Conservation (phyloP, 106 monocot genomes). For the Dendrobium nobile region DNA sequence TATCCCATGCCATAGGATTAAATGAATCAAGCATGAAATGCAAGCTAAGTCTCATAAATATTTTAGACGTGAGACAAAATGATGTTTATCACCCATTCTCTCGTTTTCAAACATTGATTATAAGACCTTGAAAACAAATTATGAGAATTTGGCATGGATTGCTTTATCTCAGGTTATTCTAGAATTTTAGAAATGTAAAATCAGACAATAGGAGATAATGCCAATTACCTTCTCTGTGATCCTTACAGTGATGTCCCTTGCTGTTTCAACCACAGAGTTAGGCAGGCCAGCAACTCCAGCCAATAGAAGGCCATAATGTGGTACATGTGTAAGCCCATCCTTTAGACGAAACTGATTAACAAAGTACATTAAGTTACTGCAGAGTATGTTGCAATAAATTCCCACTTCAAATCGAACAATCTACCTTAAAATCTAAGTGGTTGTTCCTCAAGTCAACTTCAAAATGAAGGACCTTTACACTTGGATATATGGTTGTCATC, state of each 20-base stretch:
- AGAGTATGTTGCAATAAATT: neutral
- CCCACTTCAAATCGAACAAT: slow-evolving; percentile 2
- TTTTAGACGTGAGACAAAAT: too few species aligned
- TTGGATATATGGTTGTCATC: slow-evolving; percentile 80
- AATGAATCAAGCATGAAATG: too few species aligned
- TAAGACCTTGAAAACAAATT: too few species aligned
- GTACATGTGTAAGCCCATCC: slow-evolving; percentile 68
- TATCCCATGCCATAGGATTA: too few species aligned
- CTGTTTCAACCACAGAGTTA: slow-evolving; percentile 70
- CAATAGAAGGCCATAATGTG: slow-evolving; percentile 91
- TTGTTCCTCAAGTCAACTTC: slow-evolving; percentile 88
- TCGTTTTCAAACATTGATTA: too few species aligned
- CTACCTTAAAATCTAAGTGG: slow-evolving; percentile 90
- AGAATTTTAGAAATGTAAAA: neutral
- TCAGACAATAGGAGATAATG: neutral
- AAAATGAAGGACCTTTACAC: slow-evolving; percentile 97
- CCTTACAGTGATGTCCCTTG: slow-evolving; percentile 58
- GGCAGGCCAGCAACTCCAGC: slow-evolving; percentile 92
- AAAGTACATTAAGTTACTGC: neutral
- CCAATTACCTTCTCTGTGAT: slow-evolving; percentile 67
- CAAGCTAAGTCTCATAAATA: too few species aligned
- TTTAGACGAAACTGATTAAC: slow-evolving; percentile 62
- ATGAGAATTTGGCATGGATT: neutral
- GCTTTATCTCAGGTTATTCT: neutral
- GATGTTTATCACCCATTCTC: too few species aligned